Evolutionary conservation across 441 rosid genomes (phyloP).

Genomic region (California macrophylla): DNA sequence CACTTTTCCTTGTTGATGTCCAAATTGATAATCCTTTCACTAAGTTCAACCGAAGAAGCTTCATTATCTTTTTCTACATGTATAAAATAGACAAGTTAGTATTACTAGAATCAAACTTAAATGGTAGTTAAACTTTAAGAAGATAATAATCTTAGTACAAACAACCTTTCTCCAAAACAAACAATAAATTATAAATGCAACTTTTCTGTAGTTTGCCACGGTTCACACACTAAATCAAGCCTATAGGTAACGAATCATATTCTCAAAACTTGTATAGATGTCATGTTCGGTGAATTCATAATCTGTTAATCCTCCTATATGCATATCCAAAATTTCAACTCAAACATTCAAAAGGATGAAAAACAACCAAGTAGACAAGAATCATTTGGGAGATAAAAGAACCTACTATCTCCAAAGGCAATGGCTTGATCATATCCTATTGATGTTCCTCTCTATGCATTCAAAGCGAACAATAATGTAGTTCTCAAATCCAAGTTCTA

Average conservation of each 20-base stretch:
- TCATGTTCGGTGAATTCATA: neutral
- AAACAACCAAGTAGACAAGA: no score
- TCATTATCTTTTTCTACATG: neutral
- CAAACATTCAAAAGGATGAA: neutral
- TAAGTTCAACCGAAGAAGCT: neutral
- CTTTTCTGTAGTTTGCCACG: neutral
- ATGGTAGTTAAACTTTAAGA: neutral
- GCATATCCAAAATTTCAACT: neutral
- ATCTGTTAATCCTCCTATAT: neutral
- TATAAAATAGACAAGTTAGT: neutral
- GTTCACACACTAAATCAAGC: neutral
- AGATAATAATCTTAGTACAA: neutral
- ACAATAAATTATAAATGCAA: neutral
- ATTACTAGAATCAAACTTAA: neutral
- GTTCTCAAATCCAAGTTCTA: neutral
- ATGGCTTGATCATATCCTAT: no score
- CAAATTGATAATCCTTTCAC: neutral
- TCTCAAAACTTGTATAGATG: neutral
- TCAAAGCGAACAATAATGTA: neutral
- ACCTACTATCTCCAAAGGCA: neutral
- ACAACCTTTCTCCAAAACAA: neutral
- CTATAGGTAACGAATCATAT: no score
- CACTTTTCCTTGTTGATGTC: neutral
- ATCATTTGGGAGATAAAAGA: neutral
- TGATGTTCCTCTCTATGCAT: no score